These are phyloP conservation scores for Plantago major DNA, from an alignment of 257 asterid species.

Conservation along the genomic window DNA sequence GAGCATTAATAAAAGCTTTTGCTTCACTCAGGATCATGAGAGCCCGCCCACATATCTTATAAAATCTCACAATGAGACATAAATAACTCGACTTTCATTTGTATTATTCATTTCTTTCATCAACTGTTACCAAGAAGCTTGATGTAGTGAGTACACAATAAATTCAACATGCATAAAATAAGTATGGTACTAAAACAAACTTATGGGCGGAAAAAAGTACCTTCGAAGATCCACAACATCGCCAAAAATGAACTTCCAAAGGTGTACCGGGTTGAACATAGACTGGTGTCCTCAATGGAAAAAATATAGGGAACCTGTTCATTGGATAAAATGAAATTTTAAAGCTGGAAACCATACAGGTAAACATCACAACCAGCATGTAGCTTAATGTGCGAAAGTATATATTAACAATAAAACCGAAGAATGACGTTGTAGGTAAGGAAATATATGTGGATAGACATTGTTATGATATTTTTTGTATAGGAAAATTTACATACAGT, in stretches of 20 bases:
- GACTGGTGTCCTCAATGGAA: slow-evolving; percentile 82
- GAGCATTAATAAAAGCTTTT: background rate
- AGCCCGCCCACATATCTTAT: background rate
- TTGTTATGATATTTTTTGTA: too few relatives aligned
- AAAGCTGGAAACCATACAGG: background rate
- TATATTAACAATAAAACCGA: background rate
- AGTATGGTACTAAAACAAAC: background rate
- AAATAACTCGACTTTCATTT: background rate
- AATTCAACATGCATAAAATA: background rate
- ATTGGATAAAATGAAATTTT: slow-evolving; percentile 18
- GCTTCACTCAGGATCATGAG: background rate
- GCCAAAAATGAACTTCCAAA: slow-evolving; percentile 83
- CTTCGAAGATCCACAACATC: slow-evolving; percentile 90
- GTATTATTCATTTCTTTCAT: background rate
- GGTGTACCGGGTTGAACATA: slow-evolving; percentile 55
- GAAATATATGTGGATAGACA: too few relatives aligned
- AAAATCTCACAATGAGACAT: background rate
- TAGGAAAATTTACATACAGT: too few relatives aligned
- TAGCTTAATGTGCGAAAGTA: background rate
- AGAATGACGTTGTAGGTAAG: too few relatives aligned
- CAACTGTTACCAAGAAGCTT: background rate
- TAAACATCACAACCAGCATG: background rate
- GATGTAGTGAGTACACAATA: background rate
- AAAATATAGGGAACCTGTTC: slow-evolving; percentile 89
- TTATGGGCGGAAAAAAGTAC: slow-evolving; percentile 26